Percentiles rank a stretch among this genome's conserved stretches.
Conservation (phyloP, 2,329 filamentous ascomycete species). For the Trichoderma pleuroti region DNA sequence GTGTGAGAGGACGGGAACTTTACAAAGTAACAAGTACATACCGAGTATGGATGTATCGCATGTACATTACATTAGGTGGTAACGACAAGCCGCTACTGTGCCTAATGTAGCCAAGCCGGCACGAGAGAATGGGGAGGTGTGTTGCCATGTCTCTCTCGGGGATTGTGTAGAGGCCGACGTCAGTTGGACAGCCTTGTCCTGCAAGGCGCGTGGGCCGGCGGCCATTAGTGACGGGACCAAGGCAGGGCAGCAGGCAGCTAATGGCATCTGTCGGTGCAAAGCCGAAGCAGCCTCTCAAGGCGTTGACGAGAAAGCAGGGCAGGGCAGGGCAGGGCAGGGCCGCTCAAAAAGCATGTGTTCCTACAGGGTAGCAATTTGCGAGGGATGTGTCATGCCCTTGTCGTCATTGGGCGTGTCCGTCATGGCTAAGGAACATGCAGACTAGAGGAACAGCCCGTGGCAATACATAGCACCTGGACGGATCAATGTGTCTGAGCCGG, state of each 20-base stretch:
- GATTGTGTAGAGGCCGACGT: background rate
- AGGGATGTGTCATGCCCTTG: background rate
- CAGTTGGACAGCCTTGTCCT: background rate
- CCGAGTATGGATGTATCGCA: background rate
- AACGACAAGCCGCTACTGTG: background rate
- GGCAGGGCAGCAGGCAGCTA: background rate
- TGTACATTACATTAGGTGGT: too few species aligned
- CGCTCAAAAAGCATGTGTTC: background rate
- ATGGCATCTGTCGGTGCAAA: background rate
- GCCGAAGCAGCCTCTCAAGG: background rate
- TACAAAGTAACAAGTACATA: too few species aligned
- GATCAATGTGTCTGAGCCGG: too few species aligned
- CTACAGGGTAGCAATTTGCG: constrained; percentile 2
- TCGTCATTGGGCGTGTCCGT: background rate
- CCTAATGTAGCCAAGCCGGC: background rate
- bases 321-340: background rate
- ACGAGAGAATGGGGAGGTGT: background rate
- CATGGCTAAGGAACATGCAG: background rate
- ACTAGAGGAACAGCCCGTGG: background rate
- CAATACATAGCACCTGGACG: background rate
- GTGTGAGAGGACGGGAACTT: background rate
- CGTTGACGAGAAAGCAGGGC: background rate
- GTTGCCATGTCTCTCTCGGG: background rate
- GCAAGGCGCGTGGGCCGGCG: background rate
- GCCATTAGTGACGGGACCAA: background rate